Evolutionary conservation across 768 basidiomycete species (phyloP).

Genomic region (Pisolithus marmoratus): DNA sequence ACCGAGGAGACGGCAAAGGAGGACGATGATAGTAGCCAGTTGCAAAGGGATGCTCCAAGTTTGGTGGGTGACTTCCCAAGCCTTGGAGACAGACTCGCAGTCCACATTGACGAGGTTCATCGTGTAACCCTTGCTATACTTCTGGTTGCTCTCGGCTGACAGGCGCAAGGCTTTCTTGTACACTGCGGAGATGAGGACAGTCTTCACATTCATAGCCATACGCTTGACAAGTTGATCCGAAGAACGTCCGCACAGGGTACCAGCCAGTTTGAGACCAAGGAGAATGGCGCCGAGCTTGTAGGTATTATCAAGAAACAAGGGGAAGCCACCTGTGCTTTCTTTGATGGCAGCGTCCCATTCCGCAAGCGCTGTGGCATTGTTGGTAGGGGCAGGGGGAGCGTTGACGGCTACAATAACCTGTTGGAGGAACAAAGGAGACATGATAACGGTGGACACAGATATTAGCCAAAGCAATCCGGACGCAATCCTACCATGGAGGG

Average conservation of each 20-base stretch:
- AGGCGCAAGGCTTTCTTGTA: conserved; percentile 27
- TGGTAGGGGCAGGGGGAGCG: conserved; percentile 14
- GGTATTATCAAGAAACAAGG: conserved; percentile 20
- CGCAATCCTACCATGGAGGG: conserved; percentile 12
- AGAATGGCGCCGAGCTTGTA: conserved; percentile 19
- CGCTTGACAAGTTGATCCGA: conserved; percentile 25
- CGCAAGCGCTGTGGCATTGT: conserved; percentile 16
- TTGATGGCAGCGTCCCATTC: conserved; percentile 16
- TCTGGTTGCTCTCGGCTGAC: conserved; percentile 20
- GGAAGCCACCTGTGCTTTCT: conserved; percentile 23
- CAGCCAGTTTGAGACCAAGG: conserved; percentile 20
- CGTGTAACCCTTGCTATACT: conserved; percentile 22
- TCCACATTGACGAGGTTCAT: conserved; percentile 28
- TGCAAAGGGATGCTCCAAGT: conserved; percentile 25
- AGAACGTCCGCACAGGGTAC: conserved; percentile 22
- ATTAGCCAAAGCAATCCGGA: conserved; percentile 26
- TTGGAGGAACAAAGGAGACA: conserved; percentile 22
- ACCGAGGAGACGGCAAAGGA: conserved; percentile 22
- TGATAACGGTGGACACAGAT: conserved; percentile 14
- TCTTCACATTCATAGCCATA: conserved; percentile 26
- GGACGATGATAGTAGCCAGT: conserved; percentile 14
- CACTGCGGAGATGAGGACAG: conserved; percentile 23
- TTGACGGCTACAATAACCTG: conserved; percentile 21
- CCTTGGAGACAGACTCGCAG: conserved; percentile 25
- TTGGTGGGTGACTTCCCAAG: conserved; percentile 22